Percentiles rank a stretch among this genome's conserved stretches.
phyloP scores from a whole-genome alignment of 768 basidiomycete species.

The Pulveroboletus frians region DNA sequence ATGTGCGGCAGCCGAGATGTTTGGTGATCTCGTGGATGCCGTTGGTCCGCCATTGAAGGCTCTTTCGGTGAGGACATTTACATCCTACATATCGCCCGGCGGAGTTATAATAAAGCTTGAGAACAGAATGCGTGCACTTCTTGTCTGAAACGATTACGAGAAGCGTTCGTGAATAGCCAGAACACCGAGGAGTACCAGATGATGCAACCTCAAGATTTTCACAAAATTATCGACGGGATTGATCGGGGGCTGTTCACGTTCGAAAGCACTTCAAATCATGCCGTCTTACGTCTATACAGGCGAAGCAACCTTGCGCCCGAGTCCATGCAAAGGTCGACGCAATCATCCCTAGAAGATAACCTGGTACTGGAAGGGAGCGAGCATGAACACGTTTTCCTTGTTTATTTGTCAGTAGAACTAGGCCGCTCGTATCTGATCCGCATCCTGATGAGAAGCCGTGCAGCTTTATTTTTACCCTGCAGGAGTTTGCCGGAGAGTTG shows the following conservation, averaged over 20 bases:
- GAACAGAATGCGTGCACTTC: constrained; percentile 53
- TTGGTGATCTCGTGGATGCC: constrained; percentile 76
- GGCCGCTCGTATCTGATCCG: background rate
- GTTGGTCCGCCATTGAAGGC: constrained; percentile 72
- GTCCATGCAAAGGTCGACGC: constrained; percentile 11
- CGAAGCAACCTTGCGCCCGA: constrained; percentile 37
- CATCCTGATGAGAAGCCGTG: constrained; percentile 7
- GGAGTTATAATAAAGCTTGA: constrained; percentile 1
- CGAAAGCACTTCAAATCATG: constrained; percentile 80
- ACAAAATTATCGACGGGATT: constrained; percentile 58
- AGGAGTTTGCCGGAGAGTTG: constrained; percentile 88
- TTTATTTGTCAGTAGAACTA: constrained; percentile 74
- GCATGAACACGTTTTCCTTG: constrained; percentile 82
- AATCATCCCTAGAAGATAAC: constrained; percentile 28
- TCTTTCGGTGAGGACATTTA: constrained; percentile 50
- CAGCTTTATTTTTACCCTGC: constrained; percentile 94
- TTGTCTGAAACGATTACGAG: constrained; percentile 59
- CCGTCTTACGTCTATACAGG: constrained; percentile 70
- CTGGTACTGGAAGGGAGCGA: constrained; percentile 41
- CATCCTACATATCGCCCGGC: background rate
- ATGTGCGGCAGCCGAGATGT: constrained; percentile 62
- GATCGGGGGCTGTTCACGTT: constrained; percentile 67
- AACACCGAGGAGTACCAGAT: constrained; percentile 29
- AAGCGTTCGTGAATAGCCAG: constrained; percentile 50
- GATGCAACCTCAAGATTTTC: constrained; percentile 56